These are phyloP conservation scores for Gremmenia infestans DNA, from an alignment of 2,329 filamentous ascomycete genomes.

Conservation along the genomic window DNA sequence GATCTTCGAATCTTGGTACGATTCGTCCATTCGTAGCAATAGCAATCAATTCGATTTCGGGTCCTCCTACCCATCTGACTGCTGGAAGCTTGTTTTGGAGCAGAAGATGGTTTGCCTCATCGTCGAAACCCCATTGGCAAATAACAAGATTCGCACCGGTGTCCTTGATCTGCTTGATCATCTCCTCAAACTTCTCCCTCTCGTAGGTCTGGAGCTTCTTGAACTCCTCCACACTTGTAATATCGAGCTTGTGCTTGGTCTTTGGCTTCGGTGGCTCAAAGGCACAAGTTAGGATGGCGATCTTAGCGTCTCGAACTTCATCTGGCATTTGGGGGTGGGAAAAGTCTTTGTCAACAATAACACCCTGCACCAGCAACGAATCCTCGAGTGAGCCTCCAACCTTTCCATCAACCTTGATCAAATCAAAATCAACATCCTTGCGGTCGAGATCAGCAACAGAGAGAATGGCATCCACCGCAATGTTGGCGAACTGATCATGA, in stretches of 20 bases:
- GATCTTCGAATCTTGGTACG: conserved; percentile 93
- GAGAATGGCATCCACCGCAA: conserved; percentile 93
- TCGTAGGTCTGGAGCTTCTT: conserved; percentile 97
- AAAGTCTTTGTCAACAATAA: conserved; percentile 99
- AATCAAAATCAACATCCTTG: conserved; percentile 96
- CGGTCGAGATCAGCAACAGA: conserved; percentile 94
- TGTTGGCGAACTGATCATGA: conserved; percentile 96
- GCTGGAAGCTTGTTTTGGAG: conserved; percentile 95
- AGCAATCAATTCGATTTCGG: conserved; percentile 96
- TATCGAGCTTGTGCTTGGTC: conserved; percentile 99
- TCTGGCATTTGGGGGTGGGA: conserved; percentile 98
- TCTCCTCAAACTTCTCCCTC: conserved; percentile 92
- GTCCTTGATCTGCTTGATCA: conserved; percentile 98
- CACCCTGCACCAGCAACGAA: conserved; percentile 90
- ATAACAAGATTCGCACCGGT: conserved; percentile 96
- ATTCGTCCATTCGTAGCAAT: conserved; percentile 98
- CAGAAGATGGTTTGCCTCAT: conserved; percentile 95
- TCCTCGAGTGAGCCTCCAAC: conserved; percentile 92
- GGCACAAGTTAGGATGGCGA: conserved; percentile 94
- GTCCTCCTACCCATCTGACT: conserved; percentile 95
- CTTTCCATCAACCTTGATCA: conserved; percentile 99
- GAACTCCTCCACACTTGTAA: conserved; percentile 95
- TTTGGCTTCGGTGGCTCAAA: conserved; percentile 99
- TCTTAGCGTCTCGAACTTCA: conserved; percentile 90
- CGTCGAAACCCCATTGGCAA: conserved; percentile 99